Base-by-base conservation (phyloP, 1,139 yeast species). In the Zygosaccharomyces pseudobailii region DNA sequence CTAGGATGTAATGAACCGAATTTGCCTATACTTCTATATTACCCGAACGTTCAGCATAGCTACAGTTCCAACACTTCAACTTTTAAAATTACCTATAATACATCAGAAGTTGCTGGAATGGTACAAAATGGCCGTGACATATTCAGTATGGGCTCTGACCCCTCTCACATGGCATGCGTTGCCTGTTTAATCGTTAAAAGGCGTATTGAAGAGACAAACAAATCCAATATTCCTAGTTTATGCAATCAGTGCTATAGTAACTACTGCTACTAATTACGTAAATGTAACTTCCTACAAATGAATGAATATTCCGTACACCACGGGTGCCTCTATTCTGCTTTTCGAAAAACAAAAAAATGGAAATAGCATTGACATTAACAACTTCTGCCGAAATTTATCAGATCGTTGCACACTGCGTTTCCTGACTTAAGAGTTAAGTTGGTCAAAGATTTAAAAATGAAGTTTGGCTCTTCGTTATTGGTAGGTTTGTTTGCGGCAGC, bases 151-250 rank as follows among this genome's bases (percentile, higher is more conserved):
- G 66, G 61, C 22, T 73, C 78, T 6, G 70, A 69, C 44, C 51
- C 50, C 1, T 65, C 68, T 31, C 82, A 70, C 61, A 67, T 75
- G 6, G 65, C 69, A 25, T 83, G 89, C 59, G 55, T 82, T 8
- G 80, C 78, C 7, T 83, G 89, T 66, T 78, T 85, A 0, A 63
- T 80, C 22, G 54, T 81, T 20, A 80, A 80, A 55, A 67, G 87
- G 54, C 71, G 74, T 31, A 74, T 75, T 52, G 87, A 81, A 51
- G 65, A 78, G 42, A 52, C 54, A n/a, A 49, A 43, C 34, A 44
- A 58, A 17, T 62, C 63, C 10, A 61, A 62, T 4, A 19, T 51
- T 5, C 68, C 72, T n/a, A n/a, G n/a, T n/a, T 59, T 63, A 43
- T 75, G 79, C 56, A 34, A 49, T 2, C 38, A 49, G 28, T 75